Evolutionary conservation across 805 yeast genomes (phyloP).

Genomic region (Myxozyma nipponensis): DNA sequence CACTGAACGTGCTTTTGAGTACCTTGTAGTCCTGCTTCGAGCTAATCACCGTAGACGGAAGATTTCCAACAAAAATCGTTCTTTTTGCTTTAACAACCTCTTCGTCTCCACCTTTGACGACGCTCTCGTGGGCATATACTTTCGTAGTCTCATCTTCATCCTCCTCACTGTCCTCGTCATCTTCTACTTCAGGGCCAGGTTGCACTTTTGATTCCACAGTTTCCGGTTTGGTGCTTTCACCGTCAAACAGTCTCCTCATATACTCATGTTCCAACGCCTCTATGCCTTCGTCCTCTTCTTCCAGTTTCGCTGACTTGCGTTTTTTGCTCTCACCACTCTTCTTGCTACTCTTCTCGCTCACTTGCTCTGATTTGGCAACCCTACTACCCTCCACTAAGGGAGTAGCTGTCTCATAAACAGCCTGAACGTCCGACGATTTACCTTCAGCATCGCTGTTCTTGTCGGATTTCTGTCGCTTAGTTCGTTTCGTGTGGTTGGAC

Average conservation of each 20-base stretch:
- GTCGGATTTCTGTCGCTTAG: not conserved
- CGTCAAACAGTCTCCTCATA: constrained; percentile 16
- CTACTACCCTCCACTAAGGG: constrained; percentile 7
- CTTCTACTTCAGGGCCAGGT: constrained; percentile 1
- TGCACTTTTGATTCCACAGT: not conserved
- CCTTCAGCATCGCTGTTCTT: constrained; percentile 1
- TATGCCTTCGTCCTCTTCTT: constrained; percentile 14
- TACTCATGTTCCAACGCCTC: constrained; percentile 17
- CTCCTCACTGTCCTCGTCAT: constrained; percentile 30
- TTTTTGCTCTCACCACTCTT: constrained; percentile 21
- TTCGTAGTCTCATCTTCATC: constrained; percentile 31
- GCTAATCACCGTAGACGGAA: constrained; percentile 60
- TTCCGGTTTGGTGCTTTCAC: constrained; percentile 6
- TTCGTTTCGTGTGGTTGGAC: not conserved
- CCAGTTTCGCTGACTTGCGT: constrained; percentile 16
- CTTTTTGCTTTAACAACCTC: constrained; percentile 40
- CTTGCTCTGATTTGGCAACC: constrained; percentile 7
- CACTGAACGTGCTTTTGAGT: constrained; percentile 17
- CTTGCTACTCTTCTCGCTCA: constrained; percentile 13
- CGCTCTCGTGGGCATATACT: constrained; percentile 30
- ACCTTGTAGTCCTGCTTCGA: constrained; percentile 42
- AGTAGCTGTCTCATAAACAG: not conserved
- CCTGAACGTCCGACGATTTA: too few relatives aligned
- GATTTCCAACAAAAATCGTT: constrained; percentile 75
- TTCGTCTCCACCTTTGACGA: constrained; percentile 38